phyloP scores from a whole-genome alignment of 2,329 filamentous ascomycete genomes.

The Fulvia fulva region DNA sequence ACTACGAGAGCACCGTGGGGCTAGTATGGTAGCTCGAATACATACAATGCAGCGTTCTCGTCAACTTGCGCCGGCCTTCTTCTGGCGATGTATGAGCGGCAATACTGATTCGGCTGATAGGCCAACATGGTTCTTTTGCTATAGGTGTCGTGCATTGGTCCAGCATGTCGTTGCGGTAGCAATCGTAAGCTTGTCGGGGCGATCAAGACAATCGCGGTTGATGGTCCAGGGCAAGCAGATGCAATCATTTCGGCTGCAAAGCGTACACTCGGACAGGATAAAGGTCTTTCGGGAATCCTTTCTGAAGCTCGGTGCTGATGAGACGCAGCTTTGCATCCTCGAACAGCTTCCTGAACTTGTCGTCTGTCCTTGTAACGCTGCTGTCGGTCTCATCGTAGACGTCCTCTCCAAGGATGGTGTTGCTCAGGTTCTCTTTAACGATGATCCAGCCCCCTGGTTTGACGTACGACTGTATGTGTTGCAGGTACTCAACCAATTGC shows the following conservation, averaged over 20 bases:
- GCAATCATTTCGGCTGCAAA: slow-evolving; percentile 50
- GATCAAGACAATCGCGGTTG: too few species aligned
- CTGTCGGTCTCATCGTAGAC: slow-evolving; percentile 72
- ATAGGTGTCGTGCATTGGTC: too few species aligned
- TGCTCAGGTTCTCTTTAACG: slow-evolving; percentile 76
- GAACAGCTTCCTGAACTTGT: slow-evolving; percentile 68
- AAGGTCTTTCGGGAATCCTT: slow-evolving; percentile 64
- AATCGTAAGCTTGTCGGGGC: too few species aligned
- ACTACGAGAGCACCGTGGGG: too few species aligned
- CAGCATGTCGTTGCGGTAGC: too few species aligned
- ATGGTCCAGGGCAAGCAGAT: background rate
- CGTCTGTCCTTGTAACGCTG: slow-evolving; percentile 72
- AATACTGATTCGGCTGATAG: too few species aligned
- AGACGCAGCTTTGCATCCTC: slow-evolving; percentile 63
- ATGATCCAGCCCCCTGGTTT: slow-evolving; percentile 55
- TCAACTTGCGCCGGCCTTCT: too few species aligned
- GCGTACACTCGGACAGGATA: slow-evolving; percentile 77
- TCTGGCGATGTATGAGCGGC: too few species aligned
- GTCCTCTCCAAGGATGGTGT: slow-evolving; percentile 53
- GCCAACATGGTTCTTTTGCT: too few species aligned
- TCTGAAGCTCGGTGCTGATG: slow-evolving; percentile 68
- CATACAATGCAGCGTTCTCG: too few species aligned
- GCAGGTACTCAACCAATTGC: slow-evolving; percentile 65
- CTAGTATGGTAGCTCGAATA: too few species aligned
- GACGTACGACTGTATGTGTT: slow-evolving; percentile 54